Conservation (phyloP, 2,329 filamentous ascomycete genomes). For the Fusarium udum region DNA sequence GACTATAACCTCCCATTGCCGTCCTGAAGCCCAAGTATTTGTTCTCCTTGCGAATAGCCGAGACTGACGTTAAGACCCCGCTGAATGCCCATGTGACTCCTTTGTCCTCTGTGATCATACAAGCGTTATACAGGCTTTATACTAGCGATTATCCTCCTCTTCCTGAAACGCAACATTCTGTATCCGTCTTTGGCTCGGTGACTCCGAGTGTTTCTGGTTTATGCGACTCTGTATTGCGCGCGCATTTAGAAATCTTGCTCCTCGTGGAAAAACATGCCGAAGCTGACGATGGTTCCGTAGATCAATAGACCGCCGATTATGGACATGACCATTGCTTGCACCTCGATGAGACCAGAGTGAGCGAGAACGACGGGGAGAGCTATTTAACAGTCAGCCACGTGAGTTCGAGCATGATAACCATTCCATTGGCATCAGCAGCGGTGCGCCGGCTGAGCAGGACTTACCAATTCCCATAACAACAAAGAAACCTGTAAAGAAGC, state of each 20-base stretch:
- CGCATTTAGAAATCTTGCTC: slow-evolving; percentile 85
- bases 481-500: slow-evolving; percentile 94
- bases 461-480: slow-evolving; percentile 97
- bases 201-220: background rate
- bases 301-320: slow-evolving; percentile 92
- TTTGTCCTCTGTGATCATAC: slow-evolving; percentile 33
- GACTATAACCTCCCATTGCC: slow-evolving; percentile 9
- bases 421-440: background rate
- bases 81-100: slow-evolving; percentile 33
- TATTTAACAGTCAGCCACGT: slow-evolving; percentile 51
- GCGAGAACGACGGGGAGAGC: slow-evolving; percentile 89
- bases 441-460: slow-evolving; percentile 49
- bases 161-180: slow-evolving; percentile 4
- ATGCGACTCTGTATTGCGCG: background rate
- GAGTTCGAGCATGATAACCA: background rate
- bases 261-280: slow-evolving; percentile 97
- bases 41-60: slow-evolving; percentile 17
- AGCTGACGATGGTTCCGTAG: slow-evolving; percentile 98
- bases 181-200: background rate
- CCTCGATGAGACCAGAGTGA: slow-evolving; percentile 82
- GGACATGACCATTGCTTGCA: slow-evolving; percentile 93
- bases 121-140: slow-evolving; percentile 25
- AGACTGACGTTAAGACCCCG: slow-evolving; percentile 22
- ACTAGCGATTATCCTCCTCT: slow-evolving; percentile 20
- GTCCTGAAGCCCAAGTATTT: background rate